These are phyloP conservation scores for Stachybotrys chlorohalonatus DNA, from an alignment of 2,329 filamentous ascomycete genomes.

Conservation along the genomic window DNA sequence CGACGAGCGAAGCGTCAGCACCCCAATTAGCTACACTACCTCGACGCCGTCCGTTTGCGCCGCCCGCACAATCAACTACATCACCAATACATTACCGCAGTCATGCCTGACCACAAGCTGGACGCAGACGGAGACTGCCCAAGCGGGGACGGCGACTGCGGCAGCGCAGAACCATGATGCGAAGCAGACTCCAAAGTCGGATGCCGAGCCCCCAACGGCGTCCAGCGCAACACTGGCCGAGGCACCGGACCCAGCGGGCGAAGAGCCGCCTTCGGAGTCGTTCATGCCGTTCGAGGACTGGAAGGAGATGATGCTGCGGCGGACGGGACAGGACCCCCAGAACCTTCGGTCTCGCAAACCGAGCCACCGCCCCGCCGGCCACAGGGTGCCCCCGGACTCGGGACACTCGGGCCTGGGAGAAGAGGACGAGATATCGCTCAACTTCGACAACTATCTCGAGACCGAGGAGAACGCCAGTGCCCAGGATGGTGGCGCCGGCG, in stretches of 20 bases:
- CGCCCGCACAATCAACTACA: conserved; percentile 67
- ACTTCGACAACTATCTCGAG: conserved; percentile 35
- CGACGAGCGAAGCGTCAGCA: background rate
- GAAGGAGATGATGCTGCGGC: conserved; percentile 88
- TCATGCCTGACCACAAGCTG: conserved; percentile 64
- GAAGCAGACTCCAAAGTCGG: background rate
- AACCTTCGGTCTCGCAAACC: conserved; percentile 55
- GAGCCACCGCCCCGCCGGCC: conserved; percentile 38
- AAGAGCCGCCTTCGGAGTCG: conserved; percentile 25
- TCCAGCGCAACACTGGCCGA: background rate
- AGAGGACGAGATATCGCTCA: conserved; percentile 68
- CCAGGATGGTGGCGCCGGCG: background rate
- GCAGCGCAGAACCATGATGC: background rate
- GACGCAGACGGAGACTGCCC: conserved; percentile 22
- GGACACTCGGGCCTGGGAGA: conserved; percentile 76
- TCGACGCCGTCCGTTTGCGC: background rate
- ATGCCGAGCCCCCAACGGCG: background rate
- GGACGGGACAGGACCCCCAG: conserved; percentile 66
- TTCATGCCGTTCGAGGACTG: conserved; percentile 98
- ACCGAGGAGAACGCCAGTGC: conserved; percentile 7
- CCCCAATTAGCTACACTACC: background rate
- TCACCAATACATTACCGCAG: conserved; percentile 68
- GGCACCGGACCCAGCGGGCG: conserved; percentile 4
- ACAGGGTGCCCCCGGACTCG: conserved; percentile 46
- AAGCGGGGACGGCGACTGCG: conserved; percentile 9